These are phyloP conservation scores for Cordyceps cicadae DNA, from an alignment of 2,329 filamentous ascomycete genomes.

Conservation along the genomic window DNA sequence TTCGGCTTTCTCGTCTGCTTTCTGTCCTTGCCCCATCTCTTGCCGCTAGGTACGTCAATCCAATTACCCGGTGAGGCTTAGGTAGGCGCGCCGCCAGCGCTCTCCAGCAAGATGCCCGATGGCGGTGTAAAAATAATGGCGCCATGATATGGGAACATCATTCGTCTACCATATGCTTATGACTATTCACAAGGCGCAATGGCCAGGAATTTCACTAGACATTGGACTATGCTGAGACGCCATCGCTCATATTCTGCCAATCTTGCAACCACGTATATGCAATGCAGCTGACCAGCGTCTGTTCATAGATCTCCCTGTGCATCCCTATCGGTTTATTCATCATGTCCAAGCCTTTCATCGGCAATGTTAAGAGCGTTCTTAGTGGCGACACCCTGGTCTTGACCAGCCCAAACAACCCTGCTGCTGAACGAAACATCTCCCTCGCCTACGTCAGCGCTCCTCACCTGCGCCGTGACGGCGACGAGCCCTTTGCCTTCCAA, in stretches of 20 bases:
- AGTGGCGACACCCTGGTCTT: constrained; percentile 90
- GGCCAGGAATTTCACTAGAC: not conserved
- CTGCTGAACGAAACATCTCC: constrained; percentile 77
- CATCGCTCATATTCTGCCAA: not conserved
- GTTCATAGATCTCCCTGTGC: constrained; percentile 13
- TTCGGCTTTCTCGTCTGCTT: not conserved
- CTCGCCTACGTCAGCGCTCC: constrained; percentile 89
- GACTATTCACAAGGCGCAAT: not conserved
- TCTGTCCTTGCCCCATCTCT: not conserved
- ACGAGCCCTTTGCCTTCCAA: constrained; percentile 88
- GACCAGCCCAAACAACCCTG: constrained; percentile 70
- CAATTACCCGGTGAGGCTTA: not conserved
- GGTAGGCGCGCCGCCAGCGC: not conserved
- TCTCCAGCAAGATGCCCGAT: not conserved
- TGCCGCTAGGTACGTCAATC: constrained; percentile 7
- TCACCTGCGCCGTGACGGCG: constrained; percentile 76
- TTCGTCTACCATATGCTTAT: not conserved
- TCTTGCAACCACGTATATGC: not conserved
- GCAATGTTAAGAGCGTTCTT: constrained; percentile 85
- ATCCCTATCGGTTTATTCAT: constrained; percentile 19
- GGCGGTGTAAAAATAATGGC: constrained; percentile 7
- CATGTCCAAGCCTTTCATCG: constrained; percentile 50
- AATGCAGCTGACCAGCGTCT: not conserved
- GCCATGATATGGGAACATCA: not conserved
- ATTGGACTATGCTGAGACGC: not conserved